Evolutionary conservation across 179 eudicot species (phyloP).

Genomic region (Nepenthes alata): DNA sequence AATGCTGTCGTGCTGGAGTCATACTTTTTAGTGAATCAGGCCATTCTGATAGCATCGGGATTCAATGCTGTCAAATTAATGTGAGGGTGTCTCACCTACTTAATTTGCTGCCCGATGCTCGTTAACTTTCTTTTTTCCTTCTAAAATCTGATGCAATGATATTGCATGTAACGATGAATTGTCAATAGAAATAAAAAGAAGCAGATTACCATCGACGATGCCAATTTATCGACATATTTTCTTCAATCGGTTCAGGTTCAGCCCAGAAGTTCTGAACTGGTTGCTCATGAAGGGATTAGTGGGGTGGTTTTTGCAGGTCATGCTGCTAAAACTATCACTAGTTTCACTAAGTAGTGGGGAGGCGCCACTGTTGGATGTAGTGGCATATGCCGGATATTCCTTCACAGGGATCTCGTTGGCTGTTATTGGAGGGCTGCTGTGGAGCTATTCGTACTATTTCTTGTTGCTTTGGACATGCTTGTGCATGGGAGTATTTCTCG

Average conservation of each 20-base stretch:
- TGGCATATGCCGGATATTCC: slow-evolving; percentile 57
- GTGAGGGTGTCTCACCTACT: too few species aligned
- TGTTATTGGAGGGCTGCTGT: slow-evolving; percentile 32
- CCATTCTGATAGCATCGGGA: too few species aligned
- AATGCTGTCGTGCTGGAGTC: too few species aligned
- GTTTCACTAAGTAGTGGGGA: slow-evolving; percentile 54
- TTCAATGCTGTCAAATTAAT: too few species aligned
- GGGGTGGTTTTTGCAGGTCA: slow-evolving; percentile 57
- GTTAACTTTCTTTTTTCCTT: too few species aligned
- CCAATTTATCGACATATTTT: too few species aligned
- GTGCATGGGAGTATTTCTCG: slow-evolving; percentile 58
- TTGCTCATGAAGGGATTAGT: slow-evolving; percentile 51
- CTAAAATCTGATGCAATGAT: too few species aligned
- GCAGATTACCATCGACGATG: too few species aligned
- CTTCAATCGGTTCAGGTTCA: slow-evolving; percentile 28
- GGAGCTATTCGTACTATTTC: slow-evolving; percentile 44
- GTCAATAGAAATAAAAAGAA: too few species aligned
- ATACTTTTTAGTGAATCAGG: too few species aligned
- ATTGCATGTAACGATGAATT: too few species aligned
- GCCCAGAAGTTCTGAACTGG: slow-evolving; percentile 60
- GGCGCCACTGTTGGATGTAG: slow-evolving; percentile 59
- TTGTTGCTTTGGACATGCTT: slow-evolving; percentile 55
- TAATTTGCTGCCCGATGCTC: too few species aligned
- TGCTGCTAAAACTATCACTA: slow-evolving; percentile 44
- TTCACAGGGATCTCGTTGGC: slow-evolving; percentile 48